Conservation (phyloP, 345 rosid species). For the Passiflora organensis region DNA sequence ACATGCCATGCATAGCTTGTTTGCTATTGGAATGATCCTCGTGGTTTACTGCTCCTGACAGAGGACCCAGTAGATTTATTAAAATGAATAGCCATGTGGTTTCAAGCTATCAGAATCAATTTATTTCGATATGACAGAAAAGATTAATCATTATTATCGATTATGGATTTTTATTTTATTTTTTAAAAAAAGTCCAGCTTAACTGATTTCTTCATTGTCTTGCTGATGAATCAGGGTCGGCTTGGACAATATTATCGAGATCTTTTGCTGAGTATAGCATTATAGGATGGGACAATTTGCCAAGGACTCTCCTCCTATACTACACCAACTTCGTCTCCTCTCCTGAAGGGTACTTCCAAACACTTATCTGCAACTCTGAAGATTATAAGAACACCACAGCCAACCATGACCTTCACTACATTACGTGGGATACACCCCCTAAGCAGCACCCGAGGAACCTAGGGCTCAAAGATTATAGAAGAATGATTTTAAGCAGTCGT, state of each 20-base stretch:
- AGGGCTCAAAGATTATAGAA: constrained; percentile 56
- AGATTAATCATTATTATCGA: too few species aligned
- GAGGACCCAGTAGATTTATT: constrained; percentile 1
- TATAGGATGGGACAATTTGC: constrained; percentile 84
- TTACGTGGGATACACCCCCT: constrained; percentile 92
- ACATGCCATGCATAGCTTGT: constrained; percentile 5
- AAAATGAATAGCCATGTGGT: neutral
- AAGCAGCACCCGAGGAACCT: constrained; percentile 78
- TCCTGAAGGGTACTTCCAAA: constrained; percentile 91
- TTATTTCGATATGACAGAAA: too few species aligned
- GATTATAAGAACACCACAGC: constrained; percentile 71
- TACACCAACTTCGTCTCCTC: constrained; percentile 87
- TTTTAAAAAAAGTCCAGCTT: too few species aligned
- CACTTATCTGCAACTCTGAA: constrained; percentile 77
- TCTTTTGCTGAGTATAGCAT: constrained; percentile 74
- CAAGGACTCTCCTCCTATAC: constrained; percentile 82
- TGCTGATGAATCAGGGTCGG: constrained; percentile 58
- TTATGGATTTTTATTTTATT: too few species aligned
- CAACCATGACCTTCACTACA: constrained; percentile 86
- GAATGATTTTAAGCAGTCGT: constrained; percentile 62
- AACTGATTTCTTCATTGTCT: neutral
- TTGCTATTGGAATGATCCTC: neutral
- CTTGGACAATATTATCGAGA: constrained; percentile 89
- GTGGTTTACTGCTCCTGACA: constrained; percentile 6
- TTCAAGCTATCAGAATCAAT: too few species aligned